Evolutionary conservation across 192 early-diverging fungal genomes (phyloP).

Genomic region (Podila clonocystis): DNA sequence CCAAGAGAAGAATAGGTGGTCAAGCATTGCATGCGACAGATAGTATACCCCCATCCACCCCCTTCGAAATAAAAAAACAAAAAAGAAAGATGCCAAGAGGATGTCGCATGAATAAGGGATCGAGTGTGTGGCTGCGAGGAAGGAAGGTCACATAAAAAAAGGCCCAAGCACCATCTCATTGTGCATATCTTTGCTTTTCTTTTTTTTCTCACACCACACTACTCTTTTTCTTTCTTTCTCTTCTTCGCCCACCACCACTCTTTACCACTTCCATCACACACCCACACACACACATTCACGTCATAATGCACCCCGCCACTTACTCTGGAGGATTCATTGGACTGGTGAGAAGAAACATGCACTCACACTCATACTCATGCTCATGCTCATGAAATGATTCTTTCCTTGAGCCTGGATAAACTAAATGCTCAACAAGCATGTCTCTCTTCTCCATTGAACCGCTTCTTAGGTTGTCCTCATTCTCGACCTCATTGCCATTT

Average conservation of each 20-base stretch:
- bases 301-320: constrained; percentile 35
- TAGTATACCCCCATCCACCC: too few relatives aligned
- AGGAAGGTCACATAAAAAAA: background rate
- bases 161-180: background rate
- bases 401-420: background rate
- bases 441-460: too few relatives aligned
- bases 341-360: constrained; percentile 21
- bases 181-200: background rate
- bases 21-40: background rate
- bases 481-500: constrained; percentile 66
- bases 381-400: background rate
- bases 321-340: constrained; percentile 43
- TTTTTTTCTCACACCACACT: constrained; percentile 1
- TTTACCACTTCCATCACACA: background rate
- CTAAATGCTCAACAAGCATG: too few relatives aligned
- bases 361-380: background rate
- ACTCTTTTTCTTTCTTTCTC: background rate
- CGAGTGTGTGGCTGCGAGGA: background rate
- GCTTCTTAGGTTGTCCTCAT: constrained; percentile 48
- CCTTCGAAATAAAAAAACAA: too few relatives aligned
- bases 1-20: background rate
- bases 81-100: too few relatives aligned
- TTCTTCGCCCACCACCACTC: background rate
- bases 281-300: background rate
- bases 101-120: background rate